These are phyloP conservation scores for Rhizoclosmatium globosum DNA, from an alignment of 192 early-diverging fungal species.

Conservation along the genomic window DNA sequence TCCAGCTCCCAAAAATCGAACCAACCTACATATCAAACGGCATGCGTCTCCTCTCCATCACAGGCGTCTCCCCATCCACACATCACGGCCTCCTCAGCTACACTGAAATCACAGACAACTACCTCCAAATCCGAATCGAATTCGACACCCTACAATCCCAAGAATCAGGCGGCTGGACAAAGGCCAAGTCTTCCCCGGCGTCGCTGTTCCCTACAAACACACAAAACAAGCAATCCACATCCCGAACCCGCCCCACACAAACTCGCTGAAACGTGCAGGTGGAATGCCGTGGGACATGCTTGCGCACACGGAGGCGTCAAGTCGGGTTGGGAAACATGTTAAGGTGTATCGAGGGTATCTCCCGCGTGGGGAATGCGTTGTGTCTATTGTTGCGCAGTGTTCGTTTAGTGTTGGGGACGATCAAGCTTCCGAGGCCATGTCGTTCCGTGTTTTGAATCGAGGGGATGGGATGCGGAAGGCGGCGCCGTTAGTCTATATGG, in stretches of 20 bases:
- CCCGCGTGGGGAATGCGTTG: not conserved
- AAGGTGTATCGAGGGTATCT: not conserved
- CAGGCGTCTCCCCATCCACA: not conserved
- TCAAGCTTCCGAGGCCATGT: not conserved
- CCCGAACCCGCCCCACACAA: not conserved
- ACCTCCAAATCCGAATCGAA: constrained; percentile 8
- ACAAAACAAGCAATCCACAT: not conserved
- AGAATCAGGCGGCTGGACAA: not conserved
- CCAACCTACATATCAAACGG: constrained; percentile 6
- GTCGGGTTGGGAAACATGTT: not conserved
- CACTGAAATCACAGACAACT: constrained; percentile 15
- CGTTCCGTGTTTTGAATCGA: constrained; percentile 7
- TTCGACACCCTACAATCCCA: not conserved
- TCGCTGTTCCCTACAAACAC: not conserved
- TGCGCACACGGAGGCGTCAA: not conserved
- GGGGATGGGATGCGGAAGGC: not conserved
- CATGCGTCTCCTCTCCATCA: constrained; percentile 12
- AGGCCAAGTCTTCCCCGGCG: not conserved
- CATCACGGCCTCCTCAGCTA: not conserved
- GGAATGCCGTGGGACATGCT: not conserved
- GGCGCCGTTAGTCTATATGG: not conserved
- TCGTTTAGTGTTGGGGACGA: too few species aligned
- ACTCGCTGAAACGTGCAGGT: not conserved
- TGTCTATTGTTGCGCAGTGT: not conserved
- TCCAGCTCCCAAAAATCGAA: constrained; percentile 38